A percentile compares a stretch with the other conserved stretches of the same genome.
Conservation (phyloP, 2,329 filamentous ascomycete genomes). For the Coniochaeta ligniaria region DNA sequence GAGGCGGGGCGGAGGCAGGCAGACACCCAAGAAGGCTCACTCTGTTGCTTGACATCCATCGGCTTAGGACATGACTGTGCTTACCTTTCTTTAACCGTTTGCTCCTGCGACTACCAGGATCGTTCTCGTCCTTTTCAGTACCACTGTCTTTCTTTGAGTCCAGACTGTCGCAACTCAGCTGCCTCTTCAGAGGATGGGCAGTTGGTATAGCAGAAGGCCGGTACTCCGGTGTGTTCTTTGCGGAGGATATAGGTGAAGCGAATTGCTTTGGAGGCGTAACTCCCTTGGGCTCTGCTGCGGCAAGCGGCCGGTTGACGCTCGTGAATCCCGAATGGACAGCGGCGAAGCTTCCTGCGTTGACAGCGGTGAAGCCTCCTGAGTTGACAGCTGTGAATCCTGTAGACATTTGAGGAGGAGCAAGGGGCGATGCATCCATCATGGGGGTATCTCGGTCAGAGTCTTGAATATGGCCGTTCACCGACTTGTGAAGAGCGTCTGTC, state of each 20-base stretch:
- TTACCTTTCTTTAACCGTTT: slow-evolving; percentile 87
- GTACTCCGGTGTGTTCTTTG: slow-evolving; percentile 59
- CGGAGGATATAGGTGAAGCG: slow-evolving; percentile 55
- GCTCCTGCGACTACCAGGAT: slow-evolving; percentile 70
- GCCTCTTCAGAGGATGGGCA: slow-evolving; percentile 66
- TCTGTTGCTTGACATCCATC: slow-evolving; percentile 5
- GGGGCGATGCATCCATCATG: slow-evolving; percentile 36
- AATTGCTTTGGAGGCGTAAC: slow-evolving; percentile 54
- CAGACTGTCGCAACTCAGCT: slow-evolving; percentile 54
- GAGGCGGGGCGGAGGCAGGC: background rate
- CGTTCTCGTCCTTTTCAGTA: slow-evolving; percentile 49
- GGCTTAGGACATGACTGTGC: slow-evolving; percentile 17
- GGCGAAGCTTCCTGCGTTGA: slow-evolving; percentile 59
- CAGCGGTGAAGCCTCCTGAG: slow-evolving; percentile 50
- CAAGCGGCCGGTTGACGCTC: slow-evolving; percentile 50
- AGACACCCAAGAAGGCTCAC: background rate
- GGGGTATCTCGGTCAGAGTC: slow-evolving; percentile 40
- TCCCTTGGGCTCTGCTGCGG: slow-evolving; percentile 41
- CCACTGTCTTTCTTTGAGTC: slow-evolving; percentile 42
- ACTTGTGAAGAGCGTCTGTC: slow-evolving; percentile 44
- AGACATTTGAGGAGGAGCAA: slow-evolving; percentile 20
- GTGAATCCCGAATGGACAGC: slow-evolving; percentile 66
- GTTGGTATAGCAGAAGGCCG: slow-evolving; percentile 46
- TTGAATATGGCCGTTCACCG: slow-evolving; percentile 35
- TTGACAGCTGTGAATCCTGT: slow-evolving; percentile 28